Evolutionary conservation across 495 filamentous ascomycete genomes (phyloP), one percentile per base, ranked within the genome.

Genomic region (Penicillium tannophilum): DNA sequence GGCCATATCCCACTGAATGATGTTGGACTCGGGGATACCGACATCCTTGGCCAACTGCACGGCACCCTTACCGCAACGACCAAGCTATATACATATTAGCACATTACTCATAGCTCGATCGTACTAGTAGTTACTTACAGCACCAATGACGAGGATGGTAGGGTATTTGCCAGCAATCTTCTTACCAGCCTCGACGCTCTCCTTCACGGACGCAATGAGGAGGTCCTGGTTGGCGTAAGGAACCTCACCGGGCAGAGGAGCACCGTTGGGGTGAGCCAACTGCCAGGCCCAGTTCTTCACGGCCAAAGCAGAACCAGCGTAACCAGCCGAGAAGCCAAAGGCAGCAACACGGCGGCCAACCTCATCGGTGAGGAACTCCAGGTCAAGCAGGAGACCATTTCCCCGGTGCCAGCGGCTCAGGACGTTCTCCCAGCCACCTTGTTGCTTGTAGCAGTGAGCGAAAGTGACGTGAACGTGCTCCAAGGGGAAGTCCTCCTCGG

Each of bases 281-380:
- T 96, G 92, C 85, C 88, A 90, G n/a, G 90, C 87, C 92, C 93
- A 97, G 56, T 86, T 87, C 80, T 91, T 83, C 54, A 96, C 76
- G 24, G 91, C 92, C 23, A 96, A 75, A 20, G 92, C 92, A 26
- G 90, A 73, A 63, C 91, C 91, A 49, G 88, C 88, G 68, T 90
- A 93, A 20, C 90, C 91, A 48, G 90, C 91, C 54, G 90, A 88
- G 73, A 89, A 92, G 52, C 89, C 89, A 61, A 86, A 86, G 10
- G 79, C 77, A 63, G 93, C 92, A 43, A 98, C 90, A 68, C 93
- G 80, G 47, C 91, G 81, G n/a, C 90, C 89, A 46, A 69, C 80
- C 33, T 83, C 83, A 62, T 96, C 90, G 17, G 86, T 84, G n/a
- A 97, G 78, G 74, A 97, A 97, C 69, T 98, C 93, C 54, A 98